Conservation (phyloP, 2,329 filamentous ascomycete genomes). For the Cyphellophora europaea region DNA sequence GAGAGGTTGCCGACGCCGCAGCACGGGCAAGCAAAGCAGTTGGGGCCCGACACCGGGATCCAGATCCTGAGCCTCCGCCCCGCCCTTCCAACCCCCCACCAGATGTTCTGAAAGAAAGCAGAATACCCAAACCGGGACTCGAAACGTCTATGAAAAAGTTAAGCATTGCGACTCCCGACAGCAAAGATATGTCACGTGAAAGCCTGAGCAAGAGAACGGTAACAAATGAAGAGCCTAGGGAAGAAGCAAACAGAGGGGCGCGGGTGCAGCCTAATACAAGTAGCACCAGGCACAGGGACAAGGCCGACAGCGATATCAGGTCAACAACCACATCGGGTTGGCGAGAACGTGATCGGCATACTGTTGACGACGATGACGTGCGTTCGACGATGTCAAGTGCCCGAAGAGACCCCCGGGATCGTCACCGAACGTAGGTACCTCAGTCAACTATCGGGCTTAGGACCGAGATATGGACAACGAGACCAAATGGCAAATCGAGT, state of each 20-base stretch:
- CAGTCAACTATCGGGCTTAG: no score
- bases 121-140: not conserved
- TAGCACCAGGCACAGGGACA: no score
- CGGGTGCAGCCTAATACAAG: not conserved
- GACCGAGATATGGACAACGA: not conserved
- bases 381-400: not conserved
- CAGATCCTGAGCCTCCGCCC: not conserved
- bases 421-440: no score
- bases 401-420: not conserved
- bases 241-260: not conserved
- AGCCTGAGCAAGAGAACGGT: not conserved
- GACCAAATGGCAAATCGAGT: no score
- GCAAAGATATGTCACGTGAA: not conserved
- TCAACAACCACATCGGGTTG: no score
- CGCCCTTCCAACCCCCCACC: not conserved
- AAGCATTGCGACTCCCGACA: not conserved
- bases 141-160: not conserved
- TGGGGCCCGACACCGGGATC: no score
- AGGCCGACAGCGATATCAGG: no score
- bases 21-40: no score
- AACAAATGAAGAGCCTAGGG: no score
- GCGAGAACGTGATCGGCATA: not conserved
- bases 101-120: not conserved
- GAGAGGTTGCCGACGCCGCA: not conserved
- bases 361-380: slow-evolving; percentile 1